Evolutionary conservation across 2,329 filamentous ascomycete species (phyloP).

Genomic region (Penicillium hesseltinei): DNA sequence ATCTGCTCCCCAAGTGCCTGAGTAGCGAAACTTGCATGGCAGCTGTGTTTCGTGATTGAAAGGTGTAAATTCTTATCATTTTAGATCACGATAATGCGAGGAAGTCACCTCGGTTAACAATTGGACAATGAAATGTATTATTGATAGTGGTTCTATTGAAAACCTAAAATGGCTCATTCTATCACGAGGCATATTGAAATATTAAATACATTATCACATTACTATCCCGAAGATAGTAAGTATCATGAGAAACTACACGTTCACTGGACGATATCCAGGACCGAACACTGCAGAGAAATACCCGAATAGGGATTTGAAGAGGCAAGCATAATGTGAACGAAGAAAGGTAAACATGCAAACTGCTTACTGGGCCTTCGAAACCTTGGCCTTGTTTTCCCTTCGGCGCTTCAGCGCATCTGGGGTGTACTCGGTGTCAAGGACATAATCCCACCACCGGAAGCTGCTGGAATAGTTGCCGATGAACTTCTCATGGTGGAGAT

Average conservation of each 20-base stretch:
- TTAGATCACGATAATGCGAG: too few species aligned
- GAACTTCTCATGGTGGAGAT: conserved; percentile 96
- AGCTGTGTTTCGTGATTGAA: too few species aligned
- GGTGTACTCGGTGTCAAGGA: conserved; percentile 89
- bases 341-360: not conserved
- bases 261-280: not conserved
- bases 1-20: too few species aligned
- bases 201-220: conserved; percentile 8
- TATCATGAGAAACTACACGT: not conserved
- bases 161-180: not conserved
- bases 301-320: not conserved
- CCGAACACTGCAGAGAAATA: not conserved
- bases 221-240: not conserved
- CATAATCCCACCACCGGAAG: conserved; percentile 98
- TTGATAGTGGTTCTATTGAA: not conserved
- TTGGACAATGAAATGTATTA: not conserved
- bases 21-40: too few species aligned
- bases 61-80: too few species aligned
- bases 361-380: conserved; percentile 28
- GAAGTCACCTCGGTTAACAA: too few species aligned
- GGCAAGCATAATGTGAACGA: not conserved
- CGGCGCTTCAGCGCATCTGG: conserved; percentile 81
- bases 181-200: not conserved
- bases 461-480: conserved; percentile 97
- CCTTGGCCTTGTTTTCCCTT: conserved; percentile 56